A percentile compares a stretch with the other conserved stretches of the same genome.
These are phyloP conservation scores for Candida sonorensis DNA, from an alignment of 805 yeast species.

Conservation along the genomic window DNA sequence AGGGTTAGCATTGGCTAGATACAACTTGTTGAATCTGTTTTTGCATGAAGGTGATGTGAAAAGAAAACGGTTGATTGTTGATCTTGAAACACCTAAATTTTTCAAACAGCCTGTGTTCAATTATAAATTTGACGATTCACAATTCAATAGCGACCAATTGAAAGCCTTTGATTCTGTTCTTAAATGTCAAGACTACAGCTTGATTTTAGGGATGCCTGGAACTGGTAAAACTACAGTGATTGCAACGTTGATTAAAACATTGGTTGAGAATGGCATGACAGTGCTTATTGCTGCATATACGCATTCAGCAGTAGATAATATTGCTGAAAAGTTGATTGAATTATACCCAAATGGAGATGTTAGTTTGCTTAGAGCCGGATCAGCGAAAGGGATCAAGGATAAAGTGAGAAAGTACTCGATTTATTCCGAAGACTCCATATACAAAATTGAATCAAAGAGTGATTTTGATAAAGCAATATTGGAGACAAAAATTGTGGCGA, in stretches of 20 bases:
- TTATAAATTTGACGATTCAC: constrained; percentile 11
- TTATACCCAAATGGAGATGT: constrained; percentile 29
- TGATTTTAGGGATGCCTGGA: constrained; percentile 96
- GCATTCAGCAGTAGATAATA: constrained; percentile 94
- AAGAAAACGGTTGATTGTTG: constrained; percentile 47
- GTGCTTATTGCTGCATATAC: constrained; percentile 83
- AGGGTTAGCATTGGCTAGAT: constrained; percentile 72
- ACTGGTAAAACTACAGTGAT: constrained; percentile 94
- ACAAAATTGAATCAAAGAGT: constrained; percentile 27
- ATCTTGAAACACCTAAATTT: constrained; percentile 41
- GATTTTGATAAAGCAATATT: constrained; percentile 43
- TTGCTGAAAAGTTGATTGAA: constrained; percentile 58
- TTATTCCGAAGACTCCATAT: constrained; percentile 26
- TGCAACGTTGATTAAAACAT: constrained; percentile 57
- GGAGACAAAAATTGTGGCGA: constrained; percentile 71
- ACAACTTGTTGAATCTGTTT: constrained; percentile 66
- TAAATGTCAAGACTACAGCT: constrained; percentile 63
- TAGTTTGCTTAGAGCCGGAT: constrained; percentile 64
- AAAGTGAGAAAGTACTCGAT: constrained; percentile 50
- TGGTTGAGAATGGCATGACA: constrained; percentile 55
- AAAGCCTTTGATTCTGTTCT: constrained; percentile 62
- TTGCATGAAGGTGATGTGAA: constrained; percentile 36
- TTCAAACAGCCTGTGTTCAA: constrained; percentile 15
- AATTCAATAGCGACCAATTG: constrained; percentile 66
- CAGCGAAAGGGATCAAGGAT: constrained; percentile 51